Evolutionary conservation across 1,139 yeast species (phyloP).

Genomic region (Nakaseomyces sp.): DNA sequence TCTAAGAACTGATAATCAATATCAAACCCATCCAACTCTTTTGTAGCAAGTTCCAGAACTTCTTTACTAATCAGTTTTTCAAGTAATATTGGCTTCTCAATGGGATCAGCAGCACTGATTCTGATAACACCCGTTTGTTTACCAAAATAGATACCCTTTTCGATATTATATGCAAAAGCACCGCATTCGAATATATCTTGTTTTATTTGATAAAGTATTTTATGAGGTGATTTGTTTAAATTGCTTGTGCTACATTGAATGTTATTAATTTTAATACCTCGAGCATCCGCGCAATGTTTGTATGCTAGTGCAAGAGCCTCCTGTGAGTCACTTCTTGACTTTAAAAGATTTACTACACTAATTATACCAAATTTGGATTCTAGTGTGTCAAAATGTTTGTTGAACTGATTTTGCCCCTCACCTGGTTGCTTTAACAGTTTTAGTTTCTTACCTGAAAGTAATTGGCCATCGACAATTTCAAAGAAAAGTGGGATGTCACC

Average conservation of each 20-base stretch:
- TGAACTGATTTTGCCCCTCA: slow-evolving; percentile 56
- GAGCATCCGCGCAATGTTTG: slow-evolving; percentile 27
- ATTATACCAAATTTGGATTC: slow-evolving; percentile 55
- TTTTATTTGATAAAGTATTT: slow-evolving; percentile 34
- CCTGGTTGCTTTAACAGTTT: slow-evolving; percentile 52
- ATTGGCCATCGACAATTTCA: slow-evolving; percentile 43
- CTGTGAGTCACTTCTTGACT: slow-evolving; percentile 34
- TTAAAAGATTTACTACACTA: slow-evolving; percentile 48
- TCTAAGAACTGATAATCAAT: slow-evolving; percentile 38
- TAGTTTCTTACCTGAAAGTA: slow-evolving; percentile 44
- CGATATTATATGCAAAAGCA: slow-evolving; percentile 51
- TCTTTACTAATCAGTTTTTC: slow-evolving; percentile 53
- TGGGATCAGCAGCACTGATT: slow-evolving; percentile 57
- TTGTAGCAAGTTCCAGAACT: slow-evolving; percentile 50
- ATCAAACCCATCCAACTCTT: slow-evolving; percentile 39
- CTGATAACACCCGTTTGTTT: slow-evolving; percentile 64
- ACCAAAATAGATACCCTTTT: slow-evolving; percentile 43
- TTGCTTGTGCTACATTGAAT: slow-evolving; percentile 31
- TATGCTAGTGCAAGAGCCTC: slow-evolving; percentile 35
- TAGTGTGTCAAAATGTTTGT: slow-evolving; percentile 52
- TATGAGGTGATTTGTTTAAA: slow-evolving; percentile 35
- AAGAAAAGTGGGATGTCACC: slow-evolving; percentile 69
- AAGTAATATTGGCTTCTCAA: slow-evolving; percentile 52
- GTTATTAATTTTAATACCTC: slow-evolving; percentile 29
- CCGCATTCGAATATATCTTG: slow-evolving; percentile 52